Evolutionary conservation across 2,329 filamentous ascomycete species (phyloP).

Genomic region (Nectriaceae sp.): DNA sequence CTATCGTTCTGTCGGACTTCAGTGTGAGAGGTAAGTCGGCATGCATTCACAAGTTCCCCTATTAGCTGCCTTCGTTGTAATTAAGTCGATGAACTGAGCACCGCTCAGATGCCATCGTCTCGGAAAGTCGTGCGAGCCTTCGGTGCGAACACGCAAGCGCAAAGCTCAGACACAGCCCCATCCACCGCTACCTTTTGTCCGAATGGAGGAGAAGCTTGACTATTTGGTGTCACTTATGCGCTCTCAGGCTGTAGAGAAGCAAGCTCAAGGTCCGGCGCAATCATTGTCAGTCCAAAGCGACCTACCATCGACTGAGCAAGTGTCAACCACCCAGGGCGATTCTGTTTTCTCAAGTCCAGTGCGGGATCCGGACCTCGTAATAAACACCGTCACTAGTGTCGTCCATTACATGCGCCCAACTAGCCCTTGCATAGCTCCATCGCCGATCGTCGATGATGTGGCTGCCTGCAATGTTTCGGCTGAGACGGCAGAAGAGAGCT

Average conservation of each 20-base stretch:
- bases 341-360: not conserved
- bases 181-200: not conserved
- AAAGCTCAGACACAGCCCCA: conserved; percentile 5
- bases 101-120: conserved; percentile 39
- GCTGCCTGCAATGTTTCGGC: conserved; percentile 5
- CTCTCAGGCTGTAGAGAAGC: conserved; percentile 2
- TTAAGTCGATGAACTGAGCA: not conserved
- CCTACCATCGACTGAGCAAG: not conserved
- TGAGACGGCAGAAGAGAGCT: conserved; percentile 7
- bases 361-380: conserved; percentile 10
- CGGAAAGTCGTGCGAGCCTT: conserved; percentile 41
- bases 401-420: conserved; percentile 12
- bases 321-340: not conserved
- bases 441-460: conserved; percentile 7
- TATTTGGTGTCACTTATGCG: conserved; percentile 31
- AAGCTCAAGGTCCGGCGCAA: not conserved
- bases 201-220: conserved; percentile 27
- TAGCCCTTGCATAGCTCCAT: not conserved
- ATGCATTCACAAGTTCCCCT: too few relatives aligned
- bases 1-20: conserved; percentile 28
- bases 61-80: too few relatives aligned
- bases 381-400: conserved; percentile 6
- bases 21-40: conserved; percentile 37
- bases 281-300: not conserved
- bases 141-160: conserved; percentile 34